A percentile compares a stretch with the other conserved stretches of the same genome.
These are phyloP conservation scores for Geranium rotundifolium DNA, from an alignment of 345 rosid genomes.

Conservation along the genomic window DNA sequence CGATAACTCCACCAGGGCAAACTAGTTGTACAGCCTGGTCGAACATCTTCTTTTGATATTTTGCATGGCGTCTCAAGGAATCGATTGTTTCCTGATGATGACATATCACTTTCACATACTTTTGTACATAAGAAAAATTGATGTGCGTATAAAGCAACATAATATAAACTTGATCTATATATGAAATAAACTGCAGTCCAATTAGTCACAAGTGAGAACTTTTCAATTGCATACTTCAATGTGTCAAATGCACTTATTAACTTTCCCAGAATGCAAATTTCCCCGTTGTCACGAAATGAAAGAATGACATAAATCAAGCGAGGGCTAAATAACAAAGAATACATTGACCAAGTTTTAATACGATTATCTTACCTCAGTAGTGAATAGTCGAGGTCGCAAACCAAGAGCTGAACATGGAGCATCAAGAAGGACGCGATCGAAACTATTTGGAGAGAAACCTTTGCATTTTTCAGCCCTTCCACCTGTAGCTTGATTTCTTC, in stretches of 20 bases:
- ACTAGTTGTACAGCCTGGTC: conserved; percentile 97
- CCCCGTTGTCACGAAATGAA: too few relatives aligned
- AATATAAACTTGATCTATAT: too few relatives aligned
- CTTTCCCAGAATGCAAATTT: neutral
- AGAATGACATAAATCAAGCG: neutral
- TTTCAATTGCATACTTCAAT: neutral
- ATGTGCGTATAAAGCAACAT: neutral
- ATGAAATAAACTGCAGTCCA: neutral
- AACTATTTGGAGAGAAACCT: conserved; percentile 76
- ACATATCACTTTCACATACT: neutral
- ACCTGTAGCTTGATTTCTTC: conserved; percentile 73
- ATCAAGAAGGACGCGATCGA: conserved; percentile 89
- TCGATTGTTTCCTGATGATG: conserved; percentile 57
- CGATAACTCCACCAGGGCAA: conserved; percentile 84
- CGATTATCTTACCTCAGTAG: conserved; percentile 54
- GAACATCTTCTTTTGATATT: conserved; percentile 81
- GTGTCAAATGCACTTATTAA: too few relatives aligned
- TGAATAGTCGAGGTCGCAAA: conserved; percentile 83
- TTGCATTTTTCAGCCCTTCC: conserved; percentile 67
- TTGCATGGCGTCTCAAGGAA: conserved; percentile 74
- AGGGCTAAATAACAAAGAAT: neutral
- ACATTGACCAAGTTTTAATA: neutral
- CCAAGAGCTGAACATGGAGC: conserved; percentile 99
- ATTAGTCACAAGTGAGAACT: neutral
- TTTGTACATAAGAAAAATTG: too few relatives aligned